phyloP scores from a whole-genome alignment of 2,329 filamentous ascomycete species.

The Xylaria sp. region DNA sequence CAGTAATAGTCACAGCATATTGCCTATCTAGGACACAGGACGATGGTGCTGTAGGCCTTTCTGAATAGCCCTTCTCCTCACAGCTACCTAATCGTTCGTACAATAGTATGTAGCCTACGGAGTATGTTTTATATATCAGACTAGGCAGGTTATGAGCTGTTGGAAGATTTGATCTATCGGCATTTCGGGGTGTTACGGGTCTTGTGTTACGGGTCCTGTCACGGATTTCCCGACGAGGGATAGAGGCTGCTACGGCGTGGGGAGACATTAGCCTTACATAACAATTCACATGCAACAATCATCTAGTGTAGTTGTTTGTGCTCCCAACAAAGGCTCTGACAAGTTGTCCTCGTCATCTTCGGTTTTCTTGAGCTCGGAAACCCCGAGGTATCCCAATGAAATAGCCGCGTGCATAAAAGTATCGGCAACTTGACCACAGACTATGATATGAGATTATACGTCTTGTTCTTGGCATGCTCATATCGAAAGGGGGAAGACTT shows the following conservation, averaged over 20 bases:
- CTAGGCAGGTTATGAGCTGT: not conserved
- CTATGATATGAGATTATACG: conserved; percentile 1
- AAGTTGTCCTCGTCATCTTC: not conserved
- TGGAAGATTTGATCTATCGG: too few species aligned
- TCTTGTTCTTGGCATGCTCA: not conserved
- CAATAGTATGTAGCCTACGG: not conserved
- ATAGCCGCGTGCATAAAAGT: not conserved
- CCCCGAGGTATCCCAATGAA: not conserved
- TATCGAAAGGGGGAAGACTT: not conserved
- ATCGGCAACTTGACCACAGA: not conserved
- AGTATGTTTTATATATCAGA: not conserved
- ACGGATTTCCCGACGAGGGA: not conserved
- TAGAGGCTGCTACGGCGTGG: not conserved
- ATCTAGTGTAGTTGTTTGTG: not conserved
- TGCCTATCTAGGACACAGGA: not conserved
- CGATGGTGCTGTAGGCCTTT: not conserved
- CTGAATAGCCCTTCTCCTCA: not conserved
- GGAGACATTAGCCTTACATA: not conserved
- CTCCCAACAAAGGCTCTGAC: not conserved
- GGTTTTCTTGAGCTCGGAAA: not conserved
- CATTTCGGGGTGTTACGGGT: not conserved
- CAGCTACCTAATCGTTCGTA: not conserved
- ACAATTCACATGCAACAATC: conserved; percentile 14
- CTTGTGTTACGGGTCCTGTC: not conserved
- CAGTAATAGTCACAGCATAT: not conserved